Evolutionary conservation across 495 filamentous ascomycete genomes (phyloP), one percentile per base, ranked within the genome.

Genomic region (Tricharina praecox): DNA sequence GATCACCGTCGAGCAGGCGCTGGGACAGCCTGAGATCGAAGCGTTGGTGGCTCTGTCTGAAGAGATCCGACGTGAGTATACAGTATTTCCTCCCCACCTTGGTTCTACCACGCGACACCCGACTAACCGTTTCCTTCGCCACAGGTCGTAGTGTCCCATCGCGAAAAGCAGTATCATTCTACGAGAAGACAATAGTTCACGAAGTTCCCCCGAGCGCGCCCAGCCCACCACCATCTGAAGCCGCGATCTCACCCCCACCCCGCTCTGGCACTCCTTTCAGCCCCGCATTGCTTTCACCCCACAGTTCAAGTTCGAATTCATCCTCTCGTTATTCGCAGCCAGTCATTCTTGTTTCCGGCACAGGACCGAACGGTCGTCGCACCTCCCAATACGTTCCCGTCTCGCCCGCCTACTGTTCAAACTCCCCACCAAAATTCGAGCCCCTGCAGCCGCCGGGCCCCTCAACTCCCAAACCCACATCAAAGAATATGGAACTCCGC

Each of bases 51-150:
- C 58, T 48, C 50, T 57, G 36, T 58, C 58, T 9, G 48, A 45
- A 32, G 47, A 60, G 50, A 51, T 61, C 35, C 58, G 50, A 60
- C 53, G 58, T 61, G 57, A 53, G 58, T 61, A 34, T 35, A 58
- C 55, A 54, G 55, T 58, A 58, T 53, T 53, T 53, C 54, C 50
- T 50, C 30, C 50, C 9, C 23, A 23, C 9, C 13, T 32, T 32
- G 13, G n/a, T n/a, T n/a, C n/a, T n/a, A n/a, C n/a, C n/a, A n/a
- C 30, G 30, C 8, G 30, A 33, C 8, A 33, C 30, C 30, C 30
- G n/a, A 8, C 30, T 33, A 33, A 33, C 30, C 30, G 9, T n/a
- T 8, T 33, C 30, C n/a, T n/a, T 33, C 8, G 7, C 24, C 4
- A 25, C 4, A 30, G 23, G 21, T 44, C 23, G 23, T 30, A 44